phyloP scores from a whole-genome alignment of 306 rosid species.

The Morella rubra region DNA sequence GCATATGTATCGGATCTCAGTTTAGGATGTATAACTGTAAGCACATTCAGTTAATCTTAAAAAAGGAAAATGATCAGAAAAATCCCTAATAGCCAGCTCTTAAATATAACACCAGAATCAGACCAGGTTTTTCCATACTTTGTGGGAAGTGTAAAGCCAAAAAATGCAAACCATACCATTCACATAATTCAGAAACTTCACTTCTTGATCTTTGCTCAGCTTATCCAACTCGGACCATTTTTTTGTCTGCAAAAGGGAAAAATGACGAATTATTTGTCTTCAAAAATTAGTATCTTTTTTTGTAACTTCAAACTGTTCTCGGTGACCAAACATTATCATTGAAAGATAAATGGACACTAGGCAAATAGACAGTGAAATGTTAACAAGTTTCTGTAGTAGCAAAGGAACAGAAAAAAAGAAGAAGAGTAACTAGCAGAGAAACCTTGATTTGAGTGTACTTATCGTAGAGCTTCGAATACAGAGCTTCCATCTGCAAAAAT shows the following conservation, averaged over 20 bases:
- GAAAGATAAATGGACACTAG: background rate
- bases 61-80: background rate
- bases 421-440: background rate
- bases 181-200: constrained; percentile 54
- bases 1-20: background rate
- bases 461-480: constrained; percentile 78
- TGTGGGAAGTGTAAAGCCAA: no score
- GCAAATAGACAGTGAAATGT: background rate
- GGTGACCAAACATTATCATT: constrained; percentile 5
- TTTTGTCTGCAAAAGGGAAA: constrained; percentile 43
- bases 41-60: background rate
- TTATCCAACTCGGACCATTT: constrained; percentile 57
- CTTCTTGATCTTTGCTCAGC: constrained; percentile 64
- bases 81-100: background rate
- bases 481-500: constrained; percentile 55
- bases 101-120: background rate
- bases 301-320: background rate
- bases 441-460: constrained; percentile 81
- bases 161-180: constrained; percentile 42
- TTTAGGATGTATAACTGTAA: background rate
- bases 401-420: background rate
- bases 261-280: background rate
- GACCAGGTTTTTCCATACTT: background rate
- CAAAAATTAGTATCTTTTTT: no score
- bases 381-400: background rate